Evolutionary conservation across 1,284 basidiomycete genomes (phyloP).

Genomic region (Malassezia equina): DNA sequence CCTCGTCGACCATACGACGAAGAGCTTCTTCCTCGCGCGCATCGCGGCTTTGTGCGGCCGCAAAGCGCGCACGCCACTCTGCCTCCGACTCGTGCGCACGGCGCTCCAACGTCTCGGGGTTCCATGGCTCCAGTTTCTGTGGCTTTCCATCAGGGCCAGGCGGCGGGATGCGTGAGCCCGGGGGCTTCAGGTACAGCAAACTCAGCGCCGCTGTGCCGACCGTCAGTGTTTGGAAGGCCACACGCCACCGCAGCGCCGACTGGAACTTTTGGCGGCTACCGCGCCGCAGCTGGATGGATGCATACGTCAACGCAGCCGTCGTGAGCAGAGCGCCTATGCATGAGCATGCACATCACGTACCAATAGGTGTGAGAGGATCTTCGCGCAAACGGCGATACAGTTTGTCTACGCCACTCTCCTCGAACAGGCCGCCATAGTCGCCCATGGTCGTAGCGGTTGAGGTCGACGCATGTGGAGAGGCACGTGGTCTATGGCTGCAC

Average conservation of each 20-base stretch:
- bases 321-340: constrained; percentile 36
- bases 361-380: constrained; percentile 44
- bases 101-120: constrained; percentile 10
- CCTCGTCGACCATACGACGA: constrained; percentile 11
- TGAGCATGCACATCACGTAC: constrained; percentile 20
- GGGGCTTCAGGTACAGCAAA: constrained; percentile 26
- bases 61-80: constrained; percentile 9
- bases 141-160: constrained; percentile 20
- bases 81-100: neutral
- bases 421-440: neutral
- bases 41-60: constrained; percentile 7
- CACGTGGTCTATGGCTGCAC: constrained; percentile 9
- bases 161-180: constrained; percentile 17
- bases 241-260: constrained; percentile 41
- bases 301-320: constrained; percentile 35
- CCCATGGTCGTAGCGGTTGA: neutral
- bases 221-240: constrained; percentile 43
- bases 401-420: constrained; percentile 21
- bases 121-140: constrained; percentile 4
- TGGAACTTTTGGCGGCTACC: constrained; percentile 44
- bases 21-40: constrained; percentile 11
- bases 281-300: constrained; percentile 35
- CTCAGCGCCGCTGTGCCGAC: constrained; percentile 38
- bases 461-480: neutral
- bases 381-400: constrained; percentile 40